A percentile compares a stretch with the other conserved stretches of the same genome.
Conservation (phyloP, 441 rosid species). For the Pelargonium australe region DNA sequence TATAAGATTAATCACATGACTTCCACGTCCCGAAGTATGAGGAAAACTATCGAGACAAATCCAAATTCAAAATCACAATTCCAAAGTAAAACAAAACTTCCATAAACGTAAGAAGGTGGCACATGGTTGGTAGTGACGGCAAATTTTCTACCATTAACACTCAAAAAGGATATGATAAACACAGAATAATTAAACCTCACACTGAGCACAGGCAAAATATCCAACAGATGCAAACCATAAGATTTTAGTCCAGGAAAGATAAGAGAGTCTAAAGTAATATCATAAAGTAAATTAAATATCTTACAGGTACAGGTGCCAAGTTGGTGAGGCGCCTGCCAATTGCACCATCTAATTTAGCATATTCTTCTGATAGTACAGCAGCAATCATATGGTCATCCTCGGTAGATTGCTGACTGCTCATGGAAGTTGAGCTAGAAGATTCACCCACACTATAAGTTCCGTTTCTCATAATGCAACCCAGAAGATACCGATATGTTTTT, state of each 20-base stretch:
- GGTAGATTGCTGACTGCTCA: slow-evolving; percentile 63
- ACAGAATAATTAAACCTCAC: neutral
- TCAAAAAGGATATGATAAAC: neutral
- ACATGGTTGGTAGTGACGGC: neutral
- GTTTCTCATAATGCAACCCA: slow-evolving; percentile 28
- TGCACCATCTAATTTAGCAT: slow-evolving; percentile 59
- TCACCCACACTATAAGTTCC: slow-evolving; percentile 46
- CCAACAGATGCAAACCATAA: neutral
- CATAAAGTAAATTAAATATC: slow-evolving; percentile 10
- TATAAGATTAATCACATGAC: neutral
- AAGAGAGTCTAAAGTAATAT: neutral
- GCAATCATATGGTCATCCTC: slow-evolving; percentile 93
- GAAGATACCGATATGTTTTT: neutral
- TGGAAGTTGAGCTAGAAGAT: slow-evolving; percentile 65
- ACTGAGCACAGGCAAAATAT: neutral
- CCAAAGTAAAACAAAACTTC: neutral
- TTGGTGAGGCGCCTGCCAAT: slow-evolving; percentile 72
- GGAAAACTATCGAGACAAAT: neutral
- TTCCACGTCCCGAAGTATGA: neutral
- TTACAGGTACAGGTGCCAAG: slow-evolving; percentile 70
- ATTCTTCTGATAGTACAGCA: slow-evolving; percentile 67
- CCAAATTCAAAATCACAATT: neutral
- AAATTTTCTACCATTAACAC: neutral
- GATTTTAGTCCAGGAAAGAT: neutral
- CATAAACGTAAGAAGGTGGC: neutral